Conservation (phyloP, 192 early-diverging fungal genomes). For the Phlyctochytrium bullatum region DNA sequence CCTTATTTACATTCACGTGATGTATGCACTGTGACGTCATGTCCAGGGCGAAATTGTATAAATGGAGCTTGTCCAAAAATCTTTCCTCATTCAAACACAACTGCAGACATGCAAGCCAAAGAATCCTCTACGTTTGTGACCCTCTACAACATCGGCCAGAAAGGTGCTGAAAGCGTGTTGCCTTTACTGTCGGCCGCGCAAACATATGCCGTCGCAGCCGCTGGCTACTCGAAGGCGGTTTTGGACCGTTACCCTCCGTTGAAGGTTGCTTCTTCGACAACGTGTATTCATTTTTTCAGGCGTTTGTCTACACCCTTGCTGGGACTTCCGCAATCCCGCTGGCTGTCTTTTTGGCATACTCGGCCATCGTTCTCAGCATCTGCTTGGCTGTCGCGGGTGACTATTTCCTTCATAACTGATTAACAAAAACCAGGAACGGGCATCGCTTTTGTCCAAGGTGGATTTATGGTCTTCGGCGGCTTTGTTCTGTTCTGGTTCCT, state of each 20-base stretch:
- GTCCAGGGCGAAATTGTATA: no score
- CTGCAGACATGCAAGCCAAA: no score
- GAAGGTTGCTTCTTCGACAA: constrained; percentile 23
- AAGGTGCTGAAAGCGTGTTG: constrained; percentile 5
- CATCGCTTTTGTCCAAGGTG: constrained; percentile 39
- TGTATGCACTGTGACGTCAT: no score
- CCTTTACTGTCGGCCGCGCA: constrained; percentile 17
- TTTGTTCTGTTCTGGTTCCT: constrained; percentile 43
- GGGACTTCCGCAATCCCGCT: constrained; percentile 30
- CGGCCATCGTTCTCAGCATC: constrained; percentile 21
- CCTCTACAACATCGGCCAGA: constrained; percentile 8
- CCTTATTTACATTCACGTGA: no score
- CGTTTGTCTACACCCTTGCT: constrained; percentile 37
- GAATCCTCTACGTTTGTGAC: constrained; percentile 5
- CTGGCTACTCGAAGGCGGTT: constrained; percentile 24
- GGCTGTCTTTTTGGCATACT: constrained; percentile 32
- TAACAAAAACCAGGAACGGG: constrained; percentile 15
- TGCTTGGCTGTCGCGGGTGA: constrained; percentile 29
- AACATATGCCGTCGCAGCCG: constrained; percentile 9
- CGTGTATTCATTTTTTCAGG: constrained; percentile 12
- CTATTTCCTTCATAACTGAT: not conserved
- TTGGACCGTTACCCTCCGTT: constrained; percentile 40
- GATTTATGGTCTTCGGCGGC: constrained; percentile 36
- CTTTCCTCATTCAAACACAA: no score
- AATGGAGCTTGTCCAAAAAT: no score